Evolutionary conservation across 495 filamentous ascomycete species (phyloP).

Genomic region (Lasiosphaeriaceae sp.): DNA sequence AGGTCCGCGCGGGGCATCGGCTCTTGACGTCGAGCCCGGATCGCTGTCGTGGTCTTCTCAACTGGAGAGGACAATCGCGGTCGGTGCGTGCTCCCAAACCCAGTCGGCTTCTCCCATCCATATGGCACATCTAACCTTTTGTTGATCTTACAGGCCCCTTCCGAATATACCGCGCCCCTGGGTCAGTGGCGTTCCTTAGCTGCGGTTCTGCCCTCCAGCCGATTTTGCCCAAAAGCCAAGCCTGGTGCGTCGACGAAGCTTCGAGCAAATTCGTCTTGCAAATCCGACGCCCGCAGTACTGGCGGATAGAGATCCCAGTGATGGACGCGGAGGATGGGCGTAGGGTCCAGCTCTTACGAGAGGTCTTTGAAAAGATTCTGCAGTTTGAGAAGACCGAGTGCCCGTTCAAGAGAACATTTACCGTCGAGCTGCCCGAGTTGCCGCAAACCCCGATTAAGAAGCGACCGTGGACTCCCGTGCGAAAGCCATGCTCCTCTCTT

Average conservation of each 20-base stretch:
- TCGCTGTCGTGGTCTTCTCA: slow-evolving; percentile 70
- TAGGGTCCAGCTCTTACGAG: slow-evolving; percentile 61
- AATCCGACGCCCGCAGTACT: slow-evolving; percentile 75
- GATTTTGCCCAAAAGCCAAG: slow-evolving; percentile 83
- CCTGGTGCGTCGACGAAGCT: slow-evolving; percentile 85
- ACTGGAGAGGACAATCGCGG: slow-evolving; percentile 77
- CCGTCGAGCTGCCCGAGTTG: slow-evolving; percentile 68
- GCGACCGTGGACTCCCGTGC: slow-evolving; percentile 64
- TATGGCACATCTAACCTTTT: slow-evolving; percentile 3
- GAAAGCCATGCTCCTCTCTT: slow-evolving; percentile 34
- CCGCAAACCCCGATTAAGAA: slow-evolving; percentile 62
- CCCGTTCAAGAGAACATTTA: slow-evolving; percentile 75
- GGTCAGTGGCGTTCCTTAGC: slow-evolving; percentile 78
- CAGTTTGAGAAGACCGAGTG: slow-evolving; percentile 84
- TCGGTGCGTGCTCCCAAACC: slow-evolving; percentile 46
- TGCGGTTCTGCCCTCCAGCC: slow-evolving; percentile 76
- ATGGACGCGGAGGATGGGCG: slow-evolving; percentile 53
- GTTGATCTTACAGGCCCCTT: slow-evolving; percentile 55
- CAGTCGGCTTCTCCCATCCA: not conserved
- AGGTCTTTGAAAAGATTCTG: slow-evolving; percentile 63
- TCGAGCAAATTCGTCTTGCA: slow-evolving; percentile 76
- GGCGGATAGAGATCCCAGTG: slow-evolving; percentile 79
- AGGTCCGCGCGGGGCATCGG: slow-evolving; percentile 29
- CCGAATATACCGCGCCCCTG: slow-evolving; percentile 74
- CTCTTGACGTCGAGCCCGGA: slow-evolving; percentile 40